A percentile compares a stretch with the other conserved stretches of the same genome.
These are phyloP conservation scores for Chalciporus chontae DNA, from an alignment of 768 basidiomycete species.

Conservation along the genomic window DNA sequence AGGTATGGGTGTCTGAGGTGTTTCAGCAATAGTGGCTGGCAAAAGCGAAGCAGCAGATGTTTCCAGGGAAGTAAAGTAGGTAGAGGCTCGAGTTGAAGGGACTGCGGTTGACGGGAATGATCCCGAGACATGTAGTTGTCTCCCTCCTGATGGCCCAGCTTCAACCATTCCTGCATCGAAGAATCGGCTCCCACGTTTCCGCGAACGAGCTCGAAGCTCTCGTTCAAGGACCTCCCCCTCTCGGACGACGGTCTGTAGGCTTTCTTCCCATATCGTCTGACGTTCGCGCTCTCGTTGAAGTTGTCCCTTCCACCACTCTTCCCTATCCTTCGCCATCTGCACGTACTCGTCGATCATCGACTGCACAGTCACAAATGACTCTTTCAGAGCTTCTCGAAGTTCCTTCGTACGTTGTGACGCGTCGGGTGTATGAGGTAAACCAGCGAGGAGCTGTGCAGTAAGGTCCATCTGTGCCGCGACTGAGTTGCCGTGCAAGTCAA, in stretches of 20 bases:
- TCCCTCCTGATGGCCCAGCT: constrained; percentile 15
- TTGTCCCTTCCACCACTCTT: constrained; percentile 70
- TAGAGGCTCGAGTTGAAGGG: constrained; percentile 17
- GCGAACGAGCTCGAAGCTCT: constrained; percentile 63
- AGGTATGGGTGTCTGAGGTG: constrained; percentile 8
- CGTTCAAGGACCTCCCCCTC: constrained; percentile 83
- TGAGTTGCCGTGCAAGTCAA: constrained; percentile 69
- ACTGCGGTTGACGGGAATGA: constrained; percentile 5
- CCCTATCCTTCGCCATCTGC: constrained; percentile 70
- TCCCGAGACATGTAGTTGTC: constrained; percentile 20
- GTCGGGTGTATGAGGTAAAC: constrained; percentile 35
- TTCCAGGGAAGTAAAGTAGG: constrained; percentile 24
- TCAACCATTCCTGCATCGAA: constrained; percentile 38
- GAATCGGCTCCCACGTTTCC: constrained; percentile 57
- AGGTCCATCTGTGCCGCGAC: constrained; percentile 76
- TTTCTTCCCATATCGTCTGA: constrained; percentile 85
- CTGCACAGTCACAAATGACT: constrained; percentile 56
- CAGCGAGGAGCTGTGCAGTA: constrained; percentile 58
- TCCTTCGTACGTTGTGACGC: constrained; percentile 27
- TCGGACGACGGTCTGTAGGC: constrained; percentile 76
- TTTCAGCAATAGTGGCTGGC: not conserved
- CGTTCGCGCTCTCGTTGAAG: constrained; percentile 62
- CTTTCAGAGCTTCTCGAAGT: constrained; percentile 52
- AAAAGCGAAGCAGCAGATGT: constrained; percentile 13
- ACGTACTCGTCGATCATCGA: constrained; percentile 63